Evolutionary conservation across 2,329 filamentous ascomycete species (phyloP), one percentile per base, ranked within the genome.

Genomic region (Sarocladium kiliense): DNA sequence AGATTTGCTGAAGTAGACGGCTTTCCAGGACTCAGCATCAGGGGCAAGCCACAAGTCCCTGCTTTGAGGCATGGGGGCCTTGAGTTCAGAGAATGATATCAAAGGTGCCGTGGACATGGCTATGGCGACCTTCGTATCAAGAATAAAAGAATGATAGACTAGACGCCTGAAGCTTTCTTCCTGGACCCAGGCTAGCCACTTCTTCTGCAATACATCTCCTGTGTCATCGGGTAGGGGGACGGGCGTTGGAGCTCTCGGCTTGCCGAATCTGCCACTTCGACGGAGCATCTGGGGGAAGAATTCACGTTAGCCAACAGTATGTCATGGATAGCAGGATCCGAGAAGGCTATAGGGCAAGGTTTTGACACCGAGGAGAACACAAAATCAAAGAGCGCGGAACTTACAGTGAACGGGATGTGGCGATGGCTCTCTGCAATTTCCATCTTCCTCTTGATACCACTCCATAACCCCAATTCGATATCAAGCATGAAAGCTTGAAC

Each of bases 31-130:
- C 18, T 72, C 64, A 2, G 87, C 84, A 0, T 78, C 78, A 27
- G 77, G 76, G 1, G 87, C 86, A 49, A 81, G 77, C 87, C 87
- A 91, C 2, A 91, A 66, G 12, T 79, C 75, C 54, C 78, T 76
- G 0, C 81, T 73, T 57, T 80, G 80, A 0, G 87, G 87, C 0
- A 91, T 67, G 1, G 86, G 85, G 2, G 89, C 70, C 3, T 81
- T 81, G 50, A 90, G 70, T 62, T 90, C 87, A 0, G 84, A 77
- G 62, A 88, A 90, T 0, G 86, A 87, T 59, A 89, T 81, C 19
- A 83, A 71, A 0, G 85, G 84, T 57, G 80, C 85, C 21, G 80
- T 82, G 54, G 87, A 73, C 3, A 87, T 75, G 1, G 83, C 81
- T 72, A 90, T 86, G 2, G 87, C 88, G 3, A 80, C 77, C 58